Percentiles rank a stretch among this genome's conserved stretches.
Conservation (phyloP, 2,329 filamentous ascomycete genomes). For the Aspergillus carbonarius region DNA sequence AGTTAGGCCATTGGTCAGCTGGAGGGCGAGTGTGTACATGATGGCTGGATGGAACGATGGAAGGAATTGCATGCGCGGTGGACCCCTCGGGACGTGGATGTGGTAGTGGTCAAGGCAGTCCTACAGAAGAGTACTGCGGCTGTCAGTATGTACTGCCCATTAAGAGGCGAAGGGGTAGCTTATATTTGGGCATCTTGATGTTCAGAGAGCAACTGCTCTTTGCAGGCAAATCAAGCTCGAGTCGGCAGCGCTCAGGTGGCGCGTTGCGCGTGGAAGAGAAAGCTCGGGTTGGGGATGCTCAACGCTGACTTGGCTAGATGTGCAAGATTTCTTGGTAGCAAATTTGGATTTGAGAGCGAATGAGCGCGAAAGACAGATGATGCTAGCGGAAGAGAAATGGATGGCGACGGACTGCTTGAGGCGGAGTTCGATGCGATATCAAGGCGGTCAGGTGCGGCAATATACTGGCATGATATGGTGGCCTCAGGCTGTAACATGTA, state of each 20-base stretch:
- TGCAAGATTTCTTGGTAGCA: background rate
- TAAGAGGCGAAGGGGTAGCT: conserved; percentile 41
- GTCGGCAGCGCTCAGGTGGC: conserved; percentile 17
- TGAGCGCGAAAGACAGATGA: background rate
- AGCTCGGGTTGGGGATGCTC: background rate
- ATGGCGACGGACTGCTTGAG: background rate
- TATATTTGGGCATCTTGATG: conserved; percentile 82
- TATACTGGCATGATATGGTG: background rate
- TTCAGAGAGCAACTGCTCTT: conserved; percentile 14
- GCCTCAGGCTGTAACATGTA: background rate
- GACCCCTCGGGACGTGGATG: background rate
- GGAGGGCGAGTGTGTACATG: background rate
- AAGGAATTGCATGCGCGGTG: background rate
- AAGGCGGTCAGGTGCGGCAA: background rate
- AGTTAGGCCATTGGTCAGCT: conserved; percentile 9
- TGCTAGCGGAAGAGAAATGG: background rate
- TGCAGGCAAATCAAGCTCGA: conserved; percentile 8
- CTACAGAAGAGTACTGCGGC: conserved; percentile 67
- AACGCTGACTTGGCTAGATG: background rate
- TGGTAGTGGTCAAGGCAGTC: conserved; percentile 27
- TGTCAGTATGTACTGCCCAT: conserved; percentile 35
- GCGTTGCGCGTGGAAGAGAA: conserved; percentile 19
- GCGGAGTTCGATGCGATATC: conserved; percentile 10
- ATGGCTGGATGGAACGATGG: background rate
- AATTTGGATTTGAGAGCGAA: background rate